Evolutionary conservation across 257 asterid species (phyloP).

Genomic region (Catharanthus roseus): DNA sequence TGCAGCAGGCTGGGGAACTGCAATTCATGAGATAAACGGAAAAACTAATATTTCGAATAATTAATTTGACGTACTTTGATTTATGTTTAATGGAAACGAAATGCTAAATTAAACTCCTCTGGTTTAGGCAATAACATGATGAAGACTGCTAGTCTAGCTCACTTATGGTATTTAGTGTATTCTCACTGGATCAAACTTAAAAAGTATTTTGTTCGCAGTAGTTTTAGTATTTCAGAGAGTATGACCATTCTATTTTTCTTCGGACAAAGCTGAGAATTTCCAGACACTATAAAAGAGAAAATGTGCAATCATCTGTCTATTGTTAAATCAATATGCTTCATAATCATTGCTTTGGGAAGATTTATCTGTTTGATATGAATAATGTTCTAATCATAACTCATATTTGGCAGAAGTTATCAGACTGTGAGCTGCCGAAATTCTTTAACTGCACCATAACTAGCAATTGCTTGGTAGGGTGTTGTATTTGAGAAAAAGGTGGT

Average conservation of each 20-base stretch:
- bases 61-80: neutral
- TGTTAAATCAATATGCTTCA: neutral
- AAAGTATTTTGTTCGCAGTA: too few species aligned
- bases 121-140: neutral
- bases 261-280: neutral
- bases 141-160: neutral
- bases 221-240: neutral
- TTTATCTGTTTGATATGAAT: neutral
- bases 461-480: conserved; percentile 1
- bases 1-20: neutral
- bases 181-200: neutral
- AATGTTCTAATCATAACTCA: neutral
- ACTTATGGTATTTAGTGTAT: neutral
- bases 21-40: neutral
- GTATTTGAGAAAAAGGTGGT: neutral
- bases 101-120: neutral
- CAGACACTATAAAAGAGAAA: neutral
- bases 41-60: neutral
- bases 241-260: neutral
- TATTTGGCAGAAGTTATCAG: neutral
- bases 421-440: neutral
- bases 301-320: neutral
- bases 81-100: neutral
- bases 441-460: conserved; percentile 1
- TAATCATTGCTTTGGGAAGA: neutral